Evolutionary conservation across 768 basidiomycete species (phyloP).

Genomic region (Psilocybe azurescens): DNA sequence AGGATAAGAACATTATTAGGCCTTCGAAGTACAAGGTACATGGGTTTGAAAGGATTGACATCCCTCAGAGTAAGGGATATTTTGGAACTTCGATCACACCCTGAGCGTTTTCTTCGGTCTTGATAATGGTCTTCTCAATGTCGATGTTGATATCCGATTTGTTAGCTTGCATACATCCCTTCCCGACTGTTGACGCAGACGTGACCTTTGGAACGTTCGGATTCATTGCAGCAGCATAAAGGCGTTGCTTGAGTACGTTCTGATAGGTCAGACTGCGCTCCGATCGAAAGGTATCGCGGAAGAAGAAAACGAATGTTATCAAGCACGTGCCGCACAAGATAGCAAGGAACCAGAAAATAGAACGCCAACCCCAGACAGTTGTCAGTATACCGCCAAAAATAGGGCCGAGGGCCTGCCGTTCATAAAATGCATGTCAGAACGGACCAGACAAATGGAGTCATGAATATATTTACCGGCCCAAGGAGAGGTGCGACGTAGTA

Average conservation of each 20-base stretch:
- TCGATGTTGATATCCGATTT: constrained; percentile 15
- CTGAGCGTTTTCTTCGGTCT: constrained; percentile 21
- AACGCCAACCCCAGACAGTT: constrained; percentile 75
- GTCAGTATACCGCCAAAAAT: constrained; percentile 75
- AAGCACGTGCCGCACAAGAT: constrained; percentile 62
- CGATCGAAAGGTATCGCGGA: constrained; percentile 83
- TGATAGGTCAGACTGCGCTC: constrained; percentile 87
- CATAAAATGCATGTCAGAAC: background rate
- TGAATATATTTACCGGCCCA: constrained; percentile 52
- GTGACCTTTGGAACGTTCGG: background rate
- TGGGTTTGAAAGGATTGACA: constrained; percentile 75
- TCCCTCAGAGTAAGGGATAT: constrained; percentile 67
- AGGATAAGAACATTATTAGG: constrained; percentile 74
- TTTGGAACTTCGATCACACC: constrained; percentile 15
- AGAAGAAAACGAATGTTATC: constrained; percentile 64
- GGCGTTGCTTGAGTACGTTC: constrained; percentile 55
- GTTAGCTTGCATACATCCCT: constrained; percentile 5
- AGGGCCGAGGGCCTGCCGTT: constrained; percentile 59
- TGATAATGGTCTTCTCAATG: constrained; percentile 32
- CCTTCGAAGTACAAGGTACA: constrained; percentile 59
- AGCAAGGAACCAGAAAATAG: constrained; percentile 83
- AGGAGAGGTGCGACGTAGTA: constrained; percentile 83
- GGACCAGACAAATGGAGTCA: background rate
- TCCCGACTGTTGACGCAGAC: constrained; percentile 1
- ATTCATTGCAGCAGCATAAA: constrained; percentile 22